Percentiles rank a stretch among this genome's conserved stretches.
Evolutionary conservation across 1,284 basidiomycete species (phyloP).

Genomic region (Lentinula novae-zelandiae): DNA sequence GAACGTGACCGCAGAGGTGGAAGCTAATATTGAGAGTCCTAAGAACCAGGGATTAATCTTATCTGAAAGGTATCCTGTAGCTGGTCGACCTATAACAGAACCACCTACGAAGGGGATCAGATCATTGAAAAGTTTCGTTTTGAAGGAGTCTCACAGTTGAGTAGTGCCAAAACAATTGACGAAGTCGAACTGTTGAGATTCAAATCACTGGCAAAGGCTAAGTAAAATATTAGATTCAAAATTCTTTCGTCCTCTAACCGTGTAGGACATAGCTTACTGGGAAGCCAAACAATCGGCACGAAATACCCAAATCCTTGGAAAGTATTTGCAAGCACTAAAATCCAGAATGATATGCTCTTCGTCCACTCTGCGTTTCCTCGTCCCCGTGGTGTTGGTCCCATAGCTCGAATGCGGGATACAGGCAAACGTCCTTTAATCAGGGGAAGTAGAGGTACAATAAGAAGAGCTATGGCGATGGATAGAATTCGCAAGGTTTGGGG

Average conservation of each 20-base stretch:
- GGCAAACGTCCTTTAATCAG: slow-evolving; percentile 33
- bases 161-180: slow-evolving; percentile 24
- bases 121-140: neutral
- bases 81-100: slow-evolving; percentile 28
- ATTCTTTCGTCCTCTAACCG: neutral
- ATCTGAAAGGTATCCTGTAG: slow-evolving; percentile 34
- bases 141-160: slow-evolving; percentile 22
- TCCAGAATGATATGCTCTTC: slow-evolving; percentile 24
- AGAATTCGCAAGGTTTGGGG: slow-evolving; percentile 26
- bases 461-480: slow-evolving; percentile 20
- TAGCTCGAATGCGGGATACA: slow-evolving; percentile 17
- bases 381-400: slow-evolving; percentile 19
- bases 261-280: slow-evolving; percentile 22
- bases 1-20: slow-evolving; percentile 30
- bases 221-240: too few relatives aligned
- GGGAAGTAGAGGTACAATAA: slow-evolving; percentile 26
- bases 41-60: slow-evolving; percentile 31
- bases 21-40: slow-evolving; percentile 25
- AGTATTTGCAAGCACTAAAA: slow-evolving; percentile 29
- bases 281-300: slow-evolving; percentile 33
- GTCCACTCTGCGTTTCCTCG: slow-evolving; percentile 21
- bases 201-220: slow-evolving; percentile 30
- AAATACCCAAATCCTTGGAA: slow-evolving; percentile 32
- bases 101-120: slow-evolving; percentile 18
- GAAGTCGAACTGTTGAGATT: slow-evolving; percentile 22